Base-by-base conservation (phyloP, 2,329 filamentous ascomycete genomes). In the Raffaelea ambrosiae region DNA sequence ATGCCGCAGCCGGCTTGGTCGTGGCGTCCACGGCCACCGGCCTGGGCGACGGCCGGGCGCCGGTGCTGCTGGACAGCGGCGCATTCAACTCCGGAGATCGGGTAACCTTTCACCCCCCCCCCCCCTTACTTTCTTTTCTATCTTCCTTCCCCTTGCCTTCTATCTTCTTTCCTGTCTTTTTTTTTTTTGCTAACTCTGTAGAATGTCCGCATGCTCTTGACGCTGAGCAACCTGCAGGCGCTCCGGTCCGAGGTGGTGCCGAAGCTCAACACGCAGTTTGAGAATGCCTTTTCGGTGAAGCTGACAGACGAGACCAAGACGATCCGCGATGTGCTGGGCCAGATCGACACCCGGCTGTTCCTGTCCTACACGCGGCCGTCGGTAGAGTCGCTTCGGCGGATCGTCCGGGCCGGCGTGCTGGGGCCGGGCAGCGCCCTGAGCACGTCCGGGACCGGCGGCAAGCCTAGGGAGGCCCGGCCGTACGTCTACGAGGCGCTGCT, bases 171-270 rank as follows among this genome's bases (percentile, higher is more conserved):
- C n/a, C n/a, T n/a, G n/a, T n/a, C n/a, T 33, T 23, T 16, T 33
- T 18, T 47, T 10, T 40, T 43, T 35, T 26, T 33, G 8, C 35
- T 38, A 47, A 23, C 44, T 3, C 2, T 29, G 10, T 63, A 94
- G 85, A 91, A 91, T 56, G 83, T 95, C 44, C 88, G 93, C 54
- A 91, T 96, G 76, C 84, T 98, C 39, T 73, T 98, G 46, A 98
- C 93, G 1, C 75, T 98, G 22, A 93, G 87, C 61, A 98, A 98
- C 63, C 80, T 98, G 51, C 84, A 91, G 59, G 77, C 84, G 21
- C 79, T 98, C 35, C 85, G 88, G 49, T 76, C 81, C 21, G 83
- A 93, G 53, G 79, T 91, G 29, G 86, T 97, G 2, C 91, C 91
- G 1, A 83, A 83, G 56, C 77, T 98, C n/a, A 87, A 95, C 61